Percentiles rank a stretch among this genome's conserved stretches.
phyloP scores from a whole-genome alignment of 345 rosid genomes.

The Euphorbia tirucalli region DNA sequence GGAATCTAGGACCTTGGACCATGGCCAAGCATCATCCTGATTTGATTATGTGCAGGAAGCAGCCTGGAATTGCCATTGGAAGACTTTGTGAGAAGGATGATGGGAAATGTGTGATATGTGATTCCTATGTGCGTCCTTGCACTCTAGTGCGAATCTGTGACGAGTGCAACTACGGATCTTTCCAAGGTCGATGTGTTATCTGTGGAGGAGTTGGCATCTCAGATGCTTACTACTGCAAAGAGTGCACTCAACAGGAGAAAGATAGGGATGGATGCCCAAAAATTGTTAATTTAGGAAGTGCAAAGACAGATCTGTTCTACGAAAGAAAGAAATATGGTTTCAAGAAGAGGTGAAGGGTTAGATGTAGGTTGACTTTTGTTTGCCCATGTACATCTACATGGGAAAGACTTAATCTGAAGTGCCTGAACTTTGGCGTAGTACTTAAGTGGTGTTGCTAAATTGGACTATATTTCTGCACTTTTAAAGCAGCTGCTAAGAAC shows the following conservation, averaged over 20 bases:
- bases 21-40: constrained; percentile 84
- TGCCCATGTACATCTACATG: too few relatives aligned
- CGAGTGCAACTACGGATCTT: constrained; percentile 72
- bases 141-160: constrained; percentile 71
- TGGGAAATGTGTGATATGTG: constrained; percentile 70
- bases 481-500: too few relatives aligned
- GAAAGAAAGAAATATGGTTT: constrained; percentile 47
- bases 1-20: constrained; percentile 1
- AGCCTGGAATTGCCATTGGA: constrained; percentile 75
- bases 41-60: constrained; percentile 72
- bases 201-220: constrained; percentile 74
- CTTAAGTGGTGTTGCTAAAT: too few relatives aligned
- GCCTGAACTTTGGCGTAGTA: too few relatives aligned
- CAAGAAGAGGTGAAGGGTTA: constrained; percentile 34
- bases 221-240: constrained; percentile 72
- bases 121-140: constrained; percentile 68
- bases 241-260: constrained; percentile 73
- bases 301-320: constrained; percentile 43
- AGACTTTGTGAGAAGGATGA: constrained; percentile 64
- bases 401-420: too few relatives aligned
- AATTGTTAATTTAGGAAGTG: constrained; percentile 39
- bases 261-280: constrained; percentile 51
- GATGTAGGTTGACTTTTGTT: too few relatives aligned
- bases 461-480: too few relatives aligned
- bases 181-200: constrained; percentile 68